Conservation (phyloP, 352 stramenopile species). For the Peronospora tabacina region DNA sequence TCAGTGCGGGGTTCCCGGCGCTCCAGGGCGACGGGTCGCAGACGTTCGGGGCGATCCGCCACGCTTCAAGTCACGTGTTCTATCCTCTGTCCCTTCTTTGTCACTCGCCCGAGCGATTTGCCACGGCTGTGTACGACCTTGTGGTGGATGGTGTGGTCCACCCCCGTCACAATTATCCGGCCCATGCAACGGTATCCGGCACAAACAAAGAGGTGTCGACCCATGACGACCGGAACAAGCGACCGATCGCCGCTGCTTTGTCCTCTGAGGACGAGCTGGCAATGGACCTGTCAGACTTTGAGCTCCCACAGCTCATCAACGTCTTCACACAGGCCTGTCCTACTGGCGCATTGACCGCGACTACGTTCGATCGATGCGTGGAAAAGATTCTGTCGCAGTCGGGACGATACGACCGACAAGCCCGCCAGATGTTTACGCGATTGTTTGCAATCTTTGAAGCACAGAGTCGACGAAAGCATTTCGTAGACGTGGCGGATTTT, state of each 20-base stretch:
- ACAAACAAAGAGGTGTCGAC: slow-evolving; percentile 23
- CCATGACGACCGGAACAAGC: slow-evolving; percentile 13
- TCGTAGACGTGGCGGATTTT: slow-evolving; percentile 79
- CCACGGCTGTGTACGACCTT: slow-evolving; percentile 37
- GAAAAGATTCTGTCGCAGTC: slow-evolving; percentile 81
- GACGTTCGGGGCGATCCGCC: slow-evolving; percentile 18
- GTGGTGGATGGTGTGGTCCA: slow-evolving; percentile 22
- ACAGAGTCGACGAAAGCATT: slow-evolving; percentile 31
- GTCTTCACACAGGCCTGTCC: slow-evolving; percentile 76
- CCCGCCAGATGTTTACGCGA: slow-evolving; percentile 61
- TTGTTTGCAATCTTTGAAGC: slow-evolving; percentile 78
- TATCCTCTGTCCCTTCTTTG: slow-evolving; percentile 67
- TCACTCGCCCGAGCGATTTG: slow-evolving; percentile 45
- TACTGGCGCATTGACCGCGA: slow-evolving; percentile 56
- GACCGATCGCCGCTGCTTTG: slow-evolving; percentile 7
- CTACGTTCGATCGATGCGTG: slow-evolving; percentile 58
- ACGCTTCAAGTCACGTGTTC: slow-evolving; percentile 34
- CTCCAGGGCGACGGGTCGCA: slow-evolving; percentile 3
- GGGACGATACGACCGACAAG: slow-evolving; percentile 63
- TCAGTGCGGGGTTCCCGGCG: slow-evolving; percentile 36
- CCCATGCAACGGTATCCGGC: slow-evolving; percentile 20
- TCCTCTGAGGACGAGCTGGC: slow-evolving; percentile 34
- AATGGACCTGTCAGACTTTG: slow-evolving; percentile 77
- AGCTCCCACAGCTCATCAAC: slow-evolving; percentile 74
- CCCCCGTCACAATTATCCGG: slow-evolving; percentile 8